Conservation (phyloP, 2,329 filamentous ascomycete species). For the Epichloe festucae region DNA sequence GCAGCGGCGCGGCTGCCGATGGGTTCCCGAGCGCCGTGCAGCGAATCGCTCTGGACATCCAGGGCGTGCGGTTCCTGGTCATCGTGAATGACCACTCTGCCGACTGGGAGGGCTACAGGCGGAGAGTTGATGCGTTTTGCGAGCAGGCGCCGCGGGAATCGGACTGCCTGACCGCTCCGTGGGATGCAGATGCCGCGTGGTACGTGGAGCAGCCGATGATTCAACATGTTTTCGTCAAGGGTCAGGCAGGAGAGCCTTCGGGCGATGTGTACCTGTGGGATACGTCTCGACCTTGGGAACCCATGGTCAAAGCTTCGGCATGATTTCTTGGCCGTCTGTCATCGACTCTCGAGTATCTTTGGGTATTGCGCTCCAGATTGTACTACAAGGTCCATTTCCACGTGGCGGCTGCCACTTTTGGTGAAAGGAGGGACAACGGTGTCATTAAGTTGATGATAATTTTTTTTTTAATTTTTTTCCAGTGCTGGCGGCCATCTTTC, state of each 20-base stretch:
- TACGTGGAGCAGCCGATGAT: slow-evolving; percentile 10
- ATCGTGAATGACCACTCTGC: slow-evolving; percentile 23
- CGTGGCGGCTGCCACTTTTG: background rate
- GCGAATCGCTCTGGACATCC: slow-evolving; percentile 26
- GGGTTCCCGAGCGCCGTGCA: slow-evolving; percentile 18
- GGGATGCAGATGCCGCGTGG: background rate
- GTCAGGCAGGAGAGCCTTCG: slow-evolving; percentile 17
- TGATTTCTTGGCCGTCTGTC: slow-evolving; percentile 6
- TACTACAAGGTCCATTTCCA: background rate
- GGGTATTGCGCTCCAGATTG: background rate
- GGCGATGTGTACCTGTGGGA: slow-evolving; percentile 30
- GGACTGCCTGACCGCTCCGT: slow-evolving; percentile 11
- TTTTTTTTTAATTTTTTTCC: background rate
- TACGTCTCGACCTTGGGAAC: slow-evolving; percentile 27
- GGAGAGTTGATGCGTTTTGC: slow-evolving; percentile 22
- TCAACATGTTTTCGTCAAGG: slow-evolving; percentile 25
- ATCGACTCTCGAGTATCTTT: background rate
- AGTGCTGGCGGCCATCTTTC: background rate
- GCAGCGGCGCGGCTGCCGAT: background rate
- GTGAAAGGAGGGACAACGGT: background rate
- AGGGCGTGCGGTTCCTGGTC: slow-evolving; percentile 26
- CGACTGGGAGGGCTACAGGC: slow-evolving; percentile 20
- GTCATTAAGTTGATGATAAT: background rate
- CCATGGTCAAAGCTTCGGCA: slow-evolving; percentile 27
- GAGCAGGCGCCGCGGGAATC: slow-evolving; percentile 14